Conservation (phyloP, 495 filamentous ascomycete genomes). For the Tuber brumale region DNA sequence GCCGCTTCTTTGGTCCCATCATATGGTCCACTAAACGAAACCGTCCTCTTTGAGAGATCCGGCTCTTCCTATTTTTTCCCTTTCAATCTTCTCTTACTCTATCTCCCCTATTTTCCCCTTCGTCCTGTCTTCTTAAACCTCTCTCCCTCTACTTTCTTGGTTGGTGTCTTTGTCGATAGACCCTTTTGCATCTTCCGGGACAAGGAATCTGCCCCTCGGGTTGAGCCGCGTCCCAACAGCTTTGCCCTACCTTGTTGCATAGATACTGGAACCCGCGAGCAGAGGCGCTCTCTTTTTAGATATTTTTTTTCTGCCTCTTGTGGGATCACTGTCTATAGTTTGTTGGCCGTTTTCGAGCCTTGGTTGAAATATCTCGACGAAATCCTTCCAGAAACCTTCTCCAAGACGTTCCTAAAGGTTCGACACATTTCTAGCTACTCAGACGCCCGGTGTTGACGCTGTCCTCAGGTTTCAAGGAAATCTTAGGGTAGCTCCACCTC, state of each 20-base stretch:
- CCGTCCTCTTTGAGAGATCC: neutral
- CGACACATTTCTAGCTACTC: neutral
- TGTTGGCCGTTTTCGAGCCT: neutral
- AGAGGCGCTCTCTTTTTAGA: neutral
- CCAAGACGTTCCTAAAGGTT: neutral
- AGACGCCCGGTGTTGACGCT: neutral
- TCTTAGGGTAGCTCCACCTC: slow-evolving; percentile 4
- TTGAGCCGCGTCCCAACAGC: neutral
- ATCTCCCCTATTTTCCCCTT: neutral
- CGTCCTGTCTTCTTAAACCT: neutral
- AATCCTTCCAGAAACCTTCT: neutral
- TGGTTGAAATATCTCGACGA: neutral
- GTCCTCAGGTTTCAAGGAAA: neutral
- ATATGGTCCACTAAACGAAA: neutral
- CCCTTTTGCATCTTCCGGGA: neutral
- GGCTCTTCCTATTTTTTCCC: neutral
- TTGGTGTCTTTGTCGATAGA: neutral
- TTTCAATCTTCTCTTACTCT: neutral
- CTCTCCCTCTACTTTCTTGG: neutral
- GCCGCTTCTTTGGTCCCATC: neutral
- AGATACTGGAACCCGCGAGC: neutral
- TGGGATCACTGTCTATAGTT: neutral
- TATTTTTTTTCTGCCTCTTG: neutral
- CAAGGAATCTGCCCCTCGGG: neutral
- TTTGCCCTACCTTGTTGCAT: neutral